Percentiles rank a stretch among this genome's conserved stretches.
These are phyloP conservation scores for Saturnispora sekii DNA, from an alignment of 805 yeast species.

Conservation along the genomic window DNA sequence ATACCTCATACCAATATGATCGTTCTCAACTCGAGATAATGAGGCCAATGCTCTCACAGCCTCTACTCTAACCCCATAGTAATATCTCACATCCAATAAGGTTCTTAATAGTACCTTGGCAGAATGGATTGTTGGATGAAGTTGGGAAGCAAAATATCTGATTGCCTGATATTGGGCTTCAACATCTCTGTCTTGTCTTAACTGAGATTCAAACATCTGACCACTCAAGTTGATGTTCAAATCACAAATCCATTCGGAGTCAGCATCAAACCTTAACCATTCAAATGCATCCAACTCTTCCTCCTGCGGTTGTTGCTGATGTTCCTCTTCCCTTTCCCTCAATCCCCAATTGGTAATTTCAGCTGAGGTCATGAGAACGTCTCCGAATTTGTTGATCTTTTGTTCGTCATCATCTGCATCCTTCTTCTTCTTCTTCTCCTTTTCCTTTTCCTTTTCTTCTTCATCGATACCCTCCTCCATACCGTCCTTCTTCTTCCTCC, in stretches of 20 bases:
- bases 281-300: slow-evolving; percentile 66
- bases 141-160: slow-evolving; percentile 52
- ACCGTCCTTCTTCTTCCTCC: slow-evolving; percentile 57
- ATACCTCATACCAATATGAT: slow-evolving; percentile 66
- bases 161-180: slow-evolving; percentile 90
- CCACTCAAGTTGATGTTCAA: slow-evolving; percentile 81
- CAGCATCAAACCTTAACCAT: slow-evolving; percentile 97
- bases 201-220: slow-evolving; percentile 88
- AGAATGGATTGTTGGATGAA: slow-evolving; percentile 51
- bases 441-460: slow-evolving; percentile 16
- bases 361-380: slow-evolving; percentile 49
- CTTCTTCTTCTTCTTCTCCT: slow-evolving; percentile 17
- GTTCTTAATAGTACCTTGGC: slow-evolving; percentile 76
- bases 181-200: slow-evolving; percentile 91
- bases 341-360: slow-evolving; percentile 66
- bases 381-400: slow-evolving; percentile 52
- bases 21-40: slow-evolving; percentile 50
- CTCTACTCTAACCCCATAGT: slow-evolving; percentile 78
- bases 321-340: slow-evolving; percentile 29
- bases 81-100: slow-evolving; percentile 73
- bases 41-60: slow-evolving; percentile 74
- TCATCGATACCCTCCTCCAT: slow-evolving; percentile 23
- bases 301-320: slow-evolving; percentile 25
- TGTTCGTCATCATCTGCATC: slow-evolving; percentile 19
- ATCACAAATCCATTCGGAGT: slow-evolving; percentile 91